Conservation (phyloP, 371 early-diverging fungal species). For the Homolaphlyctis polyrhiza region DNA sequence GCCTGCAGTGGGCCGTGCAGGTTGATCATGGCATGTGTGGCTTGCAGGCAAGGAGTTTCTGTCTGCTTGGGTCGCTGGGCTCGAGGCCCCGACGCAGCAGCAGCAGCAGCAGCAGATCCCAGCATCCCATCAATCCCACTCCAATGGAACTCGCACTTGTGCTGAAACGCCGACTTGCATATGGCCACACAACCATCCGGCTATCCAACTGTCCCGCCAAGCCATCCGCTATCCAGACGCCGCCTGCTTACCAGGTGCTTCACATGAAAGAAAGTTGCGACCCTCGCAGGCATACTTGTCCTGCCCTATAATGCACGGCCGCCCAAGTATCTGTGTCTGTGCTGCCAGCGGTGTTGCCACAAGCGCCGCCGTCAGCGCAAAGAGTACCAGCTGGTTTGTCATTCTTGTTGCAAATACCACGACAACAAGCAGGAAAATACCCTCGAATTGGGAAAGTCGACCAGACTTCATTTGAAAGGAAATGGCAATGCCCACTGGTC, state of each 20-base stretch:
- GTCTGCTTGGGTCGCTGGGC: too few relatives aligned
- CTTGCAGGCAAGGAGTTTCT: too few relatives aligned
- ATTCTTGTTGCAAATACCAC: too few relatives aligned
- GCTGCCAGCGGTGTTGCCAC: background rate
- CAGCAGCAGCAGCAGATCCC: background rate
- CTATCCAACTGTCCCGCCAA: background rate
- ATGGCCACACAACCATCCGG: background rate
- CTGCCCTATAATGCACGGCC: background rate
- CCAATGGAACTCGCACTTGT: background rate
- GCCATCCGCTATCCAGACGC: background rate
- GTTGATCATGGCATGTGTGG: too few relatives aligned
- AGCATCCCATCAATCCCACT: background rate
- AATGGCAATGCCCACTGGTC: too few relatives aligned
- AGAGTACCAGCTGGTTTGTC: background rate
- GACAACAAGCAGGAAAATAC: too few relatives aligned
- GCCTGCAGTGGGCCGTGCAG: too few relatives aligned
- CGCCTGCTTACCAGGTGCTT: background rate
- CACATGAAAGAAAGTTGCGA: background rate
- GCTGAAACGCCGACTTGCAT: background rate
- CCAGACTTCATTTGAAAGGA: too few relatives aligned
- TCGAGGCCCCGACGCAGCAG: background rate
- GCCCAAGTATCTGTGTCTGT: background rate
- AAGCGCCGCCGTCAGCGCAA: background rate
- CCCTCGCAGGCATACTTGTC: constrained; percentile 5
- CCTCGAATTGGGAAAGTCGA: too few relatives aligned